Conservation (phyloP, 2,329 filamentous ascomycete species). For the Ophiostoma quercus region DNA sequence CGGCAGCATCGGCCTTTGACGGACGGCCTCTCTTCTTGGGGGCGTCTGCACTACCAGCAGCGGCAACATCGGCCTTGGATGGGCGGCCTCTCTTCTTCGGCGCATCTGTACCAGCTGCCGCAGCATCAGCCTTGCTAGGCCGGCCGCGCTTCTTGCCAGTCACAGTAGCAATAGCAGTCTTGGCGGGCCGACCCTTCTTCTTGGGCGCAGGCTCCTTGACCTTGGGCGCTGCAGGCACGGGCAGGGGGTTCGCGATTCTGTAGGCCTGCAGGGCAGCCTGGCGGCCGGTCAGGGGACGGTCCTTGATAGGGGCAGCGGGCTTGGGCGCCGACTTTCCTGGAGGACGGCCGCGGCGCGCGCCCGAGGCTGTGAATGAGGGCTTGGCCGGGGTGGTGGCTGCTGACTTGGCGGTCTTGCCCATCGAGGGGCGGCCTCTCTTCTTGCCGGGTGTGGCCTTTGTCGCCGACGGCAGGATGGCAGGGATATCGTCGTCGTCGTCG, state of each 20-base stretch:
- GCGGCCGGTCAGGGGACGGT: conserved; percentile 19
- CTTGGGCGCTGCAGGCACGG: background rate
- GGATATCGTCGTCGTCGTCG: conserved; percentile 8
- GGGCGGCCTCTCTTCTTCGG: conserved; percentile 18
- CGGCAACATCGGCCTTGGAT: background rate
- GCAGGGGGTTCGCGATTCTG: conserved; percentile 16
- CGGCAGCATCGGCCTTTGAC: background rate
- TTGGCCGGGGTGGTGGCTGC: background rate
- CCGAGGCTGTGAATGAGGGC: conserved; percentile 4
- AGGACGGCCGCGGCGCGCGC: conserved; percentile 21
- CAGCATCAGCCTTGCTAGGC: background rate
- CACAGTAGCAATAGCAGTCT: background rate
- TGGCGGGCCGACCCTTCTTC: conserved; percentile 16
- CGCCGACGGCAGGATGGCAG: background rate
- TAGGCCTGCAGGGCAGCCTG: conserved; percentile 21
- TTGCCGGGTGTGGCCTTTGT: conserved; percentile 6
- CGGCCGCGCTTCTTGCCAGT: conserved; percentile 13
- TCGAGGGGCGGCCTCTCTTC: conserved; percentile 15
- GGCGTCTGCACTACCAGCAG: background rate
- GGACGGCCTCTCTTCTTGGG: conserved; percentile 17
- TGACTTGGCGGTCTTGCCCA: conserved; percentile 12
- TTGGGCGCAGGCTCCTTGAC: conserved; percentile 9
- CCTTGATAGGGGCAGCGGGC: background rate
- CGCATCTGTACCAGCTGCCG: background rate
- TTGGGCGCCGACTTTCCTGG: conserved; percentile 16